Evolutionary conservation across 2,329 filamentous ascomycete species (phyloP), one percentile per base, ranked within the genome.

Genomic region (Monosporascus ibericus): DNA sequence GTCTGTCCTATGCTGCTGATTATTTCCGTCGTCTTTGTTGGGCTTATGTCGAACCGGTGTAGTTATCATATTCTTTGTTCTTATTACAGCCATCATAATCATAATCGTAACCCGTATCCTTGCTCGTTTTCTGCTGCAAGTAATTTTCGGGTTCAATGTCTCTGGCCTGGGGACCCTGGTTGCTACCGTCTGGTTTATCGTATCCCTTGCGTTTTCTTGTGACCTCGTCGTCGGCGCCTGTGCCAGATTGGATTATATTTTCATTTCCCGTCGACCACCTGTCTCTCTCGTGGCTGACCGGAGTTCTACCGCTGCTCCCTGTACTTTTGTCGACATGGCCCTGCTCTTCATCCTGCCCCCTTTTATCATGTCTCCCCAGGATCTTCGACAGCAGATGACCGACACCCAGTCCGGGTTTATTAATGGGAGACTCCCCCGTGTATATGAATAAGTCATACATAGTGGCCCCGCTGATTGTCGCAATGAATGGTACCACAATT

Each of bases 401-500:
- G n/a, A 89, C 62, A 0, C 86, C 85, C 62, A 87, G 66, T 69
- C 75, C 84, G 0, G 84, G 84, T 0, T 77, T 83, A 68, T 90
- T 90, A 58, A 90, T 75, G 1, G 86, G 85, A 58, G 79, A 86
- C n/a, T 85, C 69, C 3, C 86, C 86, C 0, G 83, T 87, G 64
- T 84, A 90, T 39, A 90, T 72, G 64, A 88, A 81, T 2, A 80
- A 63, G 64, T 88, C 85, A 63, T 88, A 88, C 24, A 88, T 59
- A 64, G 84, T 82, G 2, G 81, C 85, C 3, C 86, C 85, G 57
- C 86, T 81, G 0, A 75, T 67, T 59, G 76, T 81, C 5, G 86
- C 87, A 9, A 79, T 66, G 63, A 90, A 88, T 0, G 86, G 86
- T 2, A 84, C 78, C 4, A 90, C 81, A 74, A 90, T 86, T 0